Percentiles rank a stretch among this genome's conserved stretches.
Evolutionary conservation across 805 yeast species (phyloP).

Genomic region (Saccharomycopsis sp.): DNA sequence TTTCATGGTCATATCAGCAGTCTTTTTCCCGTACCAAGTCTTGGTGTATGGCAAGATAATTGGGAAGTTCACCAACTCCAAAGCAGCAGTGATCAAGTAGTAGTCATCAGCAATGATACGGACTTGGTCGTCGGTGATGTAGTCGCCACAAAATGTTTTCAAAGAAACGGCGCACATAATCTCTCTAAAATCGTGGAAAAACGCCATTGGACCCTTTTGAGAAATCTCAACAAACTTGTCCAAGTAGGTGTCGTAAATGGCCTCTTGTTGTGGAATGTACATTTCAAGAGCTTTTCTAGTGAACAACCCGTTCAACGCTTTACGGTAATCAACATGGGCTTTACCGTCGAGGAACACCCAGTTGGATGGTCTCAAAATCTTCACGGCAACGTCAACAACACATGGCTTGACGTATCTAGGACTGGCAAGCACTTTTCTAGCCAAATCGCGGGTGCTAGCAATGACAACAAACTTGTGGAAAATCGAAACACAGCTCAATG

Average conservation of each 20-base stretch:
- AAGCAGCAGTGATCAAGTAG: conserved; percentile 86
- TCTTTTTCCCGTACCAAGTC: conserved; percentile 94
- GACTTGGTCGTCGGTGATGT: conserved; percentile 87
- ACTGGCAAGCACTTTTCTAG: conserved; percentile 77
- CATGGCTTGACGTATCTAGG: conserved; percentile 92
- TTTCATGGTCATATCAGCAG: conserved; percentile 91
- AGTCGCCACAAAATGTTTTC: conserved; percentile 91
- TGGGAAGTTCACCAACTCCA: conserved; percentile 96
- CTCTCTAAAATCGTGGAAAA: conserved; percentile 92
- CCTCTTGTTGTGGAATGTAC: conserved; percentile 80
- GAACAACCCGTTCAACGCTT: conserved; percentile 81
- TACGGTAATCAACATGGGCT: conserved; percentile 89
- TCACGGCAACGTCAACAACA: conserved; percentile 94
- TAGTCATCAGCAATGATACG: conserved; percentile 86
- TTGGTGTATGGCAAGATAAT: conserved; percentile 92
- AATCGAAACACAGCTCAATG: conserved; percentile 90
- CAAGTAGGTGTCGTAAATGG: conserved; percentile 74
- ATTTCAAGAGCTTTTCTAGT: conserved; percentile 72
- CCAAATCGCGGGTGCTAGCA: conserved; percentile 79
- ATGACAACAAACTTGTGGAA: conserved; percentile 97
- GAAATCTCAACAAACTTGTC: conserved; percentile 51
- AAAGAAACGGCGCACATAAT: conserved; percentile 89
- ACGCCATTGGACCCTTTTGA: conserved; percentile 58
- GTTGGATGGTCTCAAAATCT: conserved; percentile 87
- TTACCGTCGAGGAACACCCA: conserved; percentile 98